A percentile compares a stretch with the other conserved stretches of the same genome.
phyloP scores from a whole-genome alignment of 129 eudicot species.

The Scalesia atractyloides region DNA sequence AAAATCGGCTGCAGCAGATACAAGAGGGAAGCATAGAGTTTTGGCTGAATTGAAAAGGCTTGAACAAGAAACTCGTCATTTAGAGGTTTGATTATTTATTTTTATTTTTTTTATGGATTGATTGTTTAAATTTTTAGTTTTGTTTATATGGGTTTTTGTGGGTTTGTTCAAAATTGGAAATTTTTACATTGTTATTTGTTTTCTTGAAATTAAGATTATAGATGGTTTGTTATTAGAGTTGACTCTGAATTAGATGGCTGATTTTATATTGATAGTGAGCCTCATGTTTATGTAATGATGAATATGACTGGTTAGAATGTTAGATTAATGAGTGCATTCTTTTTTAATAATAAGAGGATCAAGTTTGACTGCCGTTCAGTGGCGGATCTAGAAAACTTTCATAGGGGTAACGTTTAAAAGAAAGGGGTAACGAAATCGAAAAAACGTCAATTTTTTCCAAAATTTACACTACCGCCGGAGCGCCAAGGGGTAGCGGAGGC shows the following conservation, averaged over 20 bases:
- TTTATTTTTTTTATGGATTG: background rate
- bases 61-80: conserved; percentile 71
- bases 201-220: conserved; percentile 9
- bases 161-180: conserved; percentile 22
- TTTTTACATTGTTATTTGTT: background rate
- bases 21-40: conserved; percentile 78
- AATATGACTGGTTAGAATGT: background rate
- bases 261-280: background rate
- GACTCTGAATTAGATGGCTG: too few relatives aligned
- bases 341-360: background rate
- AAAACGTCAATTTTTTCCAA: too few relatives aligned
- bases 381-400: too few relatives aligned
- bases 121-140: conserved; percentile 5
- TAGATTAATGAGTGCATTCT: conserved; percentile 7
- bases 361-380: too few relatives aligned
- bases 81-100: conserved; percentile 60
- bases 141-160: conserved; percentile 5
- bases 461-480: too few relatives aligned
- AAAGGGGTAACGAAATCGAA: too few relatives aligned
- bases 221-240: background rate
- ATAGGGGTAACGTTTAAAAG: too few relatives aligned
- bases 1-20: conserved; percentile 50
- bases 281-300: conserved; percentile 2
- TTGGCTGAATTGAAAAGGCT: conserved; percentile 78
- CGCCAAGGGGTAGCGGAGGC: too few relatives aligned